Conservation (phyloP, 2,329 filamentous ascomycete genomes). For the Cryoendolithus antarcticus region DNA sequence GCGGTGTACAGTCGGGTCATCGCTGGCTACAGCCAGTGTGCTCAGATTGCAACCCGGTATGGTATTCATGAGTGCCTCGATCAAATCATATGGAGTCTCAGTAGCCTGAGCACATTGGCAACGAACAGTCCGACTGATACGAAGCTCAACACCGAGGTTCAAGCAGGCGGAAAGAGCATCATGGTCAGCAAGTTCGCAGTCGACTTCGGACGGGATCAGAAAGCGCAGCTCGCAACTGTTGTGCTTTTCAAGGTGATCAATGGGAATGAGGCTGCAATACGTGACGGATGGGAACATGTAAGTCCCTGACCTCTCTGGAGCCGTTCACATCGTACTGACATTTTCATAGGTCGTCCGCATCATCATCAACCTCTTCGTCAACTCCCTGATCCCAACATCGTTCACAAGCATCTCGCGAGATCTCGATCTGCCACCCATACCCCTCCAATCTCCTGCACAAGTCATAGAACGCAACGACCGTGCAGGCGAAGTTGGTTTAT, state of each 20-base stretch:
- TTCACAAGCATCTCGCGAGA: constrained; percentile 53
- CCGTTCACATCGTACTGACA: constrained; percentile 25
- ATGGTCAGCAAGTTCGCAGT: constrained; percentile 99
- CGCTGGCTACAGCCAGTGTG: constrained; percentile 90
- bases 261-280: constrained; percentile 67
- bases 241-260: constrained; percentile 90
- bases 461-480: constrained; percentile 79
- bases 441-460: constrained; percentile 80
- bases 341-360: constrained; percentile 64
- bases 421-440: constrained; percentile 67
- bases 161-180: constrained; percentile 71
- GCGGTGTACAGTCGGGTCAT: constrained; percentile 89
- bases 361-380: constrained; percentile 90
- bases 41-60: constrained; percentile 83
- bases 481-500: constrained; percentile 67
- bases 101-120: constrained; percentile 79
- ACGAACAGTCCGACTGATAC: constrained; percentile 68
- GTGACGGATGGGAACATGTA: constrained; percentile 66
- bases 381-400: constrained; percentile 78
- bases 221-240: constrained; percentile 83
- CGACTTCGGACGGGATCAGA: constrained; percentile 84
- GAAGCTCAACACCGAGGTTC: constrained; percentile 84
- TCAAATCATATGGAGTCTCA: constrained; percentile 80
- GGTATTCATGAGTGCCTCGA: constrained; percentile 76
- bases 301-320: constrained; percentile 25